Base-by-base conservation (phyloP, 805 yeast species). In the Hanseniaspora clermontiae region DNA sequence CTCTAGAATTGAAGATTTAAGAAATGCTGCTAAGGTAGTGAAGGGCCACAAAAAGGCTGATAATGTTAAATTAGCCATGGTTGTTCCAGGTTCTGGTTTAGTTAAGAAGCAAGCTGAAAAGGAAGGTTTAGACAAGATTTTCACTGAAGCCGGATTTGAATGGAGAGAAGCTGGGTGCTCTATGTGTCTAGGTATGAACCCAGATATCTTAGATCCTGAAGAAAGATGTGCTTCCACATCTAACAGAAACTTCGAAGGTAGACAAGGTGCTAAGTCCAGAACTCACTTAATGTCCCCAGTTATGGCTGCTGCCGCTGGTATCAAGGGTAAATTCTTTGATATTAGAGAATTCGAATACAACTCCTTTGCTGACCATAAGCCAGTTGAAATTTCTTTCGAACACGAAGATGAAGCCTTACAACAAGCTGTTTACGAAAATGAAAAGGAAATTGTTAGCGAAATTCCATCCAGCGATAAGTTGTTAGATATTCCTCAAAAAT, bases 81-180 rank as follows among this genome's bases (percentile, higher is more conserved):
- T 93, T 57, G 98, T 93, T 48, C 98, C 98, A 52, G 98, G 98
- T 58, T 90, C 97, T 27, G 98, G 98, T 62, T 77, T 93, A 60
- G 93, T 93, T 62, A 93, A 91, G 74, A 74, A 76, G 59, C 95
- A 87, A 72, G 98, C 98, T 56, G 98, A 93, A 74, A 76, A 73
- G 60, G 98, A 93, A 74, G 98, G 98, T 54, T 77, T 93, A 58
- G 93, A 93, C 70, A 86, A 87, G 74, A 79, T 93, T 58, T 93
- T 93, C 66, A 80, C 75, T 65, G 87, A 81, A 51, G 97, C 98
- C 52, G 97, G 96, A 20, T 93, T 93, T 68, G 91, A 87, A 64
- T 93, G 98, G 98, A 84, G 98, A 76, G 98, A 93, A 75, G 97
- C 98, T 62, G 98, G 98, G 60, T 93, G 98, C 74, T 91, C 97